Evolutionary conservation across 1,139 yeast species (phyloP), one percentile per base, ranked within the genome.

Genomic region (Suhomyces atakaporum): DNA sequence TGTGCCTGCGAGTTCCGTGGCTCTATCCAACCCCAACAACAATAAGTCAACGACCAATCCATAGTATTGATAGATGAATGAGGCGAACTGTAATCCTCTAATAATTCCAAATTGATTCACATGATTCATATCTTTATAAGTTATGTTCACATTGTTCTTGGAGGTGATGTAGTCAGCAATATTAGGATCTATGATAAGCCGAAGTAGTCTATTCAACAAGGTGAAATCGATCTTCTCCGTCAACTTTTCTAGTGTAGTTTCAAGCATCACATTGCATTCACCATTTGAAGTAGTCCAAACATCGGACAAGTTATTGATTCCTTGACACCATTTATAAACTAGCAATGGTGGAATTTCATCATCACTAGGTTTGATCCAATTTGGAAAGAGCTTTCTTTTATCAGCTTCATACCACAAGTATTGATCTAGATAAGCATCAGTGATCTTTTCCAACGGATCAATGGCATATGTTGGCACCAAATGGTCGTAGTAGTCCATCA

Each of bases 391-490:
- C 13, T 82, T 80, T 39, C 97, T 66, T 51, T 85, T 83, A 35
- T 88, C 96, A 4, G 95, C 92, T 59, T 92, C 97, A 58, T 85
- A 92, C 97, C 97, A 92, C 36, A 94, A 66, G 51, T 90, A 94
- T 53, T 92, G 98, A 56, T 92, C 98, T 31, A 94, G 65, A 52
- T 92, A 94, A 0, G 97, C 97, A 64, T 94, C 99, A 0, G 97
- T 89, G 39, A 94, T 88, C 56, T 90, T 92, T 57, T 94, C 99
- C 33, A 89, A 64, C 0, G 97, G 96, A 55, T 90, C 97, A 14
- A 92, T 75, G 7, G 84, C 75, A 54, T 87, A 90, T 1, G 90
- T 90, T 0, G 98, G 98, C 0, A 84, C 75, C 31, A 90, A 71
- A 51, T 84, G 85, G 42, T 84, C 84, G 54, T 87, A 89, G 50